Base-by-base conservation (phyloP, 768 basidiomycete genomes). In the Pleurotus giganteus region DNA sequence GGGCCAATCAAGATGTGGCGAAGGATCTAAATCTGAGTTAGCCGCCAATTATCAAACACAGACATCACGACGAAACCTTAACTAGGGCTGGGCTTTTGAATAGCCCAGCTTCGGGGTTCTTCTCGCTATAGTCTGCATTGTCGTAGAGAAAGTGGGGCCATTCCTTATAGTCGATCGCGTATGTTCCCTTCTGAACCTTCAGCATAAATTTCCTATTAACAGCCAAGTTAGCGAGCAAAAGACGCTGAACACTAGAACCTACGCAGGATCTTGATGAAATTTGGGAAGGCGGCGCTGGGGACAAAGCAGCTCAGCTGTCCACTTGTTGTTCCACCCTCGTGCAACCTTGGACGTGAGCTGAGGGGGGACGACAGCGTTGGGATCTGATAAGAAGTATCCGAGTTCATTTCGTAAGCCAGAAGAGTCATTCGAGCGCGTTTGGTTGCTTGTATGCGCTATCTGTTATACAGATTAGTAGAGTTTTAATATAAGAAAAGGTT, bases 101-200 rank as follows among this genome's bases (percentile, higher is more conserved):
- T 4, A 65, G 54, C n/a, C 62, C 59, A 19, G 58, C 49, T 17
- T 47, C 43, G n/a, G 57, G 56, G 11, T 61, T 28, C 15, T 45
- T 28, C 9, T 44, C 56, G 50, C 58, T 55, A 28, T 44, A 58
- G 7, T 47, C 24, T 24, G 43, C 34, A 15, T 55, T 26, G n/a
- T 43, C 23, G 41, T 65, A 66, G 4, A 66, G 43, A 36, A 63
- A 65, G 0, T 15, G 26, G 7, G 60, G 63, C 64, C 64, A 65
- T 1, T 41, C 39, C n/a, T n/a, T 41, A 21, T 41, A 21, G 39
- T 41, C n/a, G n/a, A 41, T 41, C 39, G n/a, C 21, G 39, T 21
- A 17, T 41, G 39, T 17, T 41, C 39, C 39, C 21, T 41, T 41
- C 21, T 41, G 39, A 9, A 21, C 39, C 39, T 41, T 41, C n/a